Evolutionary conservation across 805 yeast genomes (phyloP), one percentile per base, ranked within the genome.

Genomic region (Candida oleophila): DNA sequence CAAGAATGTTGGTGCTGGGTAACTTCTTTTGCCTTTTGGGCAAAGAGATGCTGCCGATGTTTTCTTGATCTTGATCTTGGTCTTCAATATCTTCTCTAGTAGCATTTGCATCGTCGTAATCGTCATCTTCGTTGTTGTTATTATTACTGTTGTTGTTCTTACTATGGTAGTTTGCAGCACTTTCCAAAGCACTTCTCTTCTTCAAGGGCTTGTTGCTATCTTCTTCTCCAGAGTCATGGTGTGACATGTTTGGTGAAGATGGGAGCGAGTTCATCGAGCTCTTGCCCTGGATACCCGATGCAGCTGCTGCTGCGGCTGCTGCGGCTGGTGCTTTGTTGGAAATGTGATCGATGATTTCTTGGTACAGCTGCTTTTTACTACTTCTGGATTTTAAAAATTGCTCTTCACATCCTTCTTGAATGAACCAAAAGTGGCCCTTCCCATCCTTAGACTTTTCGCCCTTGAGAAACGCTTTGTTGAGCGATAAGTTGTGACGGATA

Each of bases 361-460:
- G 74, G 54, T 66, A 69, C 41, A 69, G 65, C 47, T 68, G 60
- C 49, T 68, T 68, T 56, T 78, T 80, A 41, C 71, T 72, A 46
- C 75, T 69, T 57, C 81, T 79, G 3, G 78, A 82, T 58, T 81
- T 85, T 56, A 87, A 74, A 57, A 92, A 92, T 61, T 84, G 87
- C 55, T 81, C 80, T 63, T 91, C 97, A 59, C 75, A 80, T 3
- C 96, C 96, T n/a, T 79, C 72, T 50, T 84, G 87, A 43, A 92
- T 87, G 55, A 85, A 82, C 99, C 99, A 92, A 65, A 85, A 92
- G 68, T 91, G 96, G 28, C 94, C 94, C 62, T 87, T 87, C 5
- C 92, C 90, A 68, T 87, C 95, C 55, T 87, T 85, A 11, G 97
- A 91, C 63, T 91, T 86, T 54, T 88, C 96, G 19, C 94, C 85